phyloP scores from a whole-genome alignment of 352 stramenopile species.

The Aphanomyces astaci region DNA sequence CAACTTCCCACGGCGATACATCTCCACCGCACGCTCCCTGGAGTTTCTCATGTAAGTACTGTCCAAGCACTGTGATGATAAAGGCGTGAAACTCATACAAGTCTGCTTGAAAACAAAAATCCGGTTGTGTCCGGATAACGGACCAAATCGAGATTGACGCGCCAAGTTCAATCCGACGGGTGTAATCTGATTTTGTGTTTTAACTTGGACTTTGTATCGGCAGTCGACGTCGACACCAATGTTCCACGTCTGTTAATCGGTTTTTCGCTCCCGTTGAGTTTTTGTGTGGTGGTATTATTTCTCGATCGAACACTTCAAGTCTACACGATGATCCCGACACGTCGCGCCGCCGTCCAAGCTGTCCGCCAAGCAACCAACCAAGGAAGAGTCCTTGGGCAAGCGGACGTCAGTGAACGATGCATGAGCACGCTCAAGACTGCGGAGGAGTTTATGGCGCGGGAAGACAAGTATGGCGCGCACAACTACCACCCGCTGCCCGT shows the following conservation, averaged over 20 bases:
- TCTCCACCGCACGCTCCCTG: too few species aligned
- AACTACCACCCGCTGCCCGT: conserved; percentile 99
- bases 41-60: too few species aligned
- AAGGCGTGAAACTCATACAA: too few species aligned
- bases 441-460: conserved; percentile 63
- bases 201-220: background rate
- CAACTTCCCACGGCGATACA: too few species aligned
- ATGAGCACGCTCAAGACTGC: background rate
- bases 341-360: background rate
- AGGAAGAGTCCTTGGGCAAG: background rate
- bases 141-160: too few species aligned
- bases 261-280: background rate
- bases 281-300: background rate
- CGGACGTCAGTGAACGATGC: background rate
- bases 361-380: background rate
- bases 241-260: background rate
- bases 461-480: conserved; percentile 92
- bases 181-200: too few species aligned
- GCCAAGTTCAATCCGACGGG: too few species aligned
- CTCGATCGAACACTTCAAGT: too few species aligned
- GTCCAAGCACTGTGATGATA: too few species aligned
- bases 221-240: background rate
- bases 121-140: background rate
- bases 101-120: background rate
- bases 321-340: background rate